Base-by-base conservation (phyloP, 1,284 basidiomycete genomes). In the Ganoderma sp. region DNA sequence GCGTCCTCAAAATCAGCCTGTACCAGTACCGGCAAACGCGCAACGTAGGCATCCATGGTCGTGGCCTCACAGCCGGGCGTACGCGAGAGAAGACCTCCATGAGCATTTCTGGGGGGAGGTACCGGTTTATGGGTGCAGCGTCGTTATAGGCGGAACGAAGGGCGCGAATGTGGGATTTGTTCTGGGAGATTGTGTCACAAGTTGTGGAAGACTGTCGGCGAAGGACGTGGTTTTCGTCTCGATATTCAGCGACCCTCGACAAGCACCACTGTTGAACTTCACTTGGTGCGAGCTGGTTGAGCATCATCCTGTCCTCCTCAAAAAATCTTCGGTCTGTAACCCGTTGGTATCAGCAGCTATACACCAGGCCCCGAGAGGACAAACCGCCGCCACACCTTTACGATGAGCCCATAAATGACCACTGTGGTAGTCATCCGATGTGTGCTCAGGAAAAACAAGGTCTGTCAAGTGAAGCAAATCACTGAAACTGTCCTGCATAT, bases 51-150 rank as follows among this genome's bases (percentile, higher is more conserved):
- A 64, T 3, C 22, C 37, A 14, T 15, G n/a, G 25, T 10, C 48
- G 28, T 39, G 12, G 48, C n/a, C 4, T 39, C 5, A n/a, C n/a
- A 39, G 19, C 39, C 2, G 52, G 63, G 4, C n/a, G 63, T 1
- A 64, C 14, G 39, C 57, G 32, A 2, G 39, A 34, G 37, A 64
- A 64, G 37, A 64, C 39, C 25, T 64, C 63, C 37, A 54, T 64
- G 34, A 64, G 39, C 14, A 64, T 8, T 25, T 64, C 63, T 14
- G 41, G 39, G 17, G 63, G 63, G 17, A 64, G 52, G 39, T 12
- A 32, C 15, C 3, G 63, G 39, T 64, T 2, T 15, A 64, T 57
- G 12, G 52, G 63, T 5, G 41, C 52, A 3, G n/a, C 39, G 10
- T 22, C 37, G 41, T 64, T 64, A 52, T 64, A 57, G 1, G 25